Conservation (phyloP, 192 early-diverging fungal genomes). For the Podila clonocystis region DNA sequence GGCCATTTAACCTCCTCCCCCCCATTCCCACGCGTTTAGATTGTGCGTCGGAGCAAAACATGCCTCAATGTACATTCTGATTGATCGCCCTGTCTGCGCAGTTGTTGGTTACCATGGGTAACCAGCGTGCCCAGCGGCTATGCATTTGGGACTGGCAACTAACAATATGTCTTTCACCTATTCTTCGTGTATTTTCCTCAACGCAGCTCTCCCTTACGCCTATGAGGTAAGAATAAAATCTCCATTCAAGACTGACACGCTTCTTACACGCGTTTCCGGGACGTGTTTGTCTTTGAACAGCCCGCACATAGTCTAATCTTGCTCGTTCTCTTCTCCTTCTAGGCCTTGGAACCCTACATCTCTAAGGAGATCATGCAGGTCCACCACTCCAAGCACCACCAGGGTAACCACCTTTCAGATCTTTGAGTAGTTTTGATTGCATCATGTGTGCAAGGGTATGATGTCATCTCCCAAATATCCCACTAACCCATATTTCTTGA, state of each 20-base stretch:
- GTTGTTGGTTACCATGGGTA: neutral
- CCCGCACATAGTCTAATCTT: neutral
- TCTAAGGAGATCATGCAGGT: conserved; percentile 94
- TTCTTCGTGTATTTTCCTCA: neutral
- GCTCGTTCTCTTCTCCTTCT: neutral
- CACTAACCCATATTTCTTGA: neutral
- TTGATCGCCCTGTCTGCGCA: neutral
- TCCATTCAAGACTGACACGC: neutral
- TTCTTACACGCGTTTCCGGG: too few species aligned
- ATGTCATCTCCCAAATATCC: neutral
- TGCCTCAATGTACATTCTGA: neutral
- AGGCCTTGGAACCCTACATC: conserved; percentile 94
- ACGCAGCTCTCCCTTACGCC: conserved; percentile 43
- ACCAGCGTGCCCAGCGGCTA: neutral
- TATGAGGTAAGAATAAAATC: conserved; percentile 25
- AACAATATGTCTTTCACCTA: neutral
- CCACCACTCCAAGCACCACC: conserved; percentile 96
- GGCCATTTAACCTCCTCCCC: neutral
- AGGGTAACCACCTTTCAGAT: conserved; percentile 31
- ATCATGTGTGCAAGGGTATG: neutral
- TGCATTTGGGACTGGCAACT: neutral
- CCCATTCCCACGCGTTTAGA: neutral
- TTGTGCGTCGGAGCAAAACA: neutral
- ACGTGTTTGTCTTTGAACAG: too few species aligned
- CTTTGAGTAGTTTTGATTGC: too few species aligned